phyloP scores from a whole-genome alignment of 225 moss, liverwort and hornwort species.

The Neckera pumila region DNA sequence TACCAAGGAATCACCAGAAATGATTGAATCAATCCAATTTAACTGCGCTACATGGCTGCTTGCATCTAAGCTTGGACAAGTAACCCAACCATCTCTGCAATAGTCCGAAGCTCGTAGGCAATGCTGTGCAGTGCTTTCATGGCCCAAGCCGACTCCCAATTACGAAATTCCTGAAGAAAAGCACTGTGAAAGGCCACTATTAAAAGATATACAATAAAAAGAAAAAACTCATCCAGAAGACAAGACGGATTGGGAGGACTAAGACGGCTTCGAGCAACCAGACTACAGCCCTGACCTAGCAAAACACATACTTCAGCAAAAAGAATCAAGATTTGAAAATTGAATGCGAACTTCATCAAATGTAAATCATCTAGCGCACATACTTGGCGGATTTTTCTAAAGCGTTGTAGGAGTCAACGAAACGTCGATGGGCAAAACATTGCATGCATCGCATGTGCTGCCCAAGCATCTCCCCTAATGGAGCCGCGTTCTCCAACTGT shows the following conservation, averaged over 20 bases:
- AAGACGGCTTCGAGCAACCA: background rate
- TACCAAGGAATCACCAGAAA: background rate
- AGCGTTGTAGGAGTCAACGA: slow-evolving; percentile 56
- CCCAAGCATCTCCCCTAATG: slow-evolving; percentile 71
- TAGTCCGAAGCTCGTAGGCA: slow-evolving; percentile 76
- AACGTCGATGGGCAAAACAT: slow-evolving; percentile 60
- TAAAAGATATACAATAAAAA: slow-evolving; percentile 10
- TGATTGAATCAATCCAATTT: background rate
- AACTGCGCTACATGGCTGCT: background rate
- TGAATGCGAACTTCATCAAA: background rate
- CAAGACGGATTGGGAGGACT: background rate
- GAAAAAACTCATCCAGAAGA: background rate
- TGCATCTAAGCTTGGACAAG: background rate
- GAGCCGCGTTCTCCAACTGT: slow-evolving; percentile 76
- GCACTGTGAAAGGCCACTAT: slow-evolving; percentile 40
- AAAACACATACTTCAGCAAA: background rate
- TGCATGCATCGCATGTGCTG: slow-evolving; percentile 90
- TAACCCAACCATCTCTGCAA: slow-evolving; percentile 72
- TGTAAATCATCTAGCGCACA: background rate
- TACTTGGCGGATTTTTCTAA: slow-evolving; percentile 91
- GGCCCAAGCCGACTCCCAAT: slow-evolving; percentile 98
- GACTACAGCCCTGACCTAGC: background rate
- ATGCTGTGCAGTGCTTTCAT: slow-evolving; percentile 83
- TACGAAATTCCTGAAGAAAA: slow-evolving; percentile 95
- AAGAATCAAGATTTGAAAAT: background rate